A percentile compares a stretch with the other conserved stretches of the same genome.
Evolutionary conservation across 1,284 basidiomycete genomes (phyloP).

Genomic region (Limonomyces culmigenus): DNA sequence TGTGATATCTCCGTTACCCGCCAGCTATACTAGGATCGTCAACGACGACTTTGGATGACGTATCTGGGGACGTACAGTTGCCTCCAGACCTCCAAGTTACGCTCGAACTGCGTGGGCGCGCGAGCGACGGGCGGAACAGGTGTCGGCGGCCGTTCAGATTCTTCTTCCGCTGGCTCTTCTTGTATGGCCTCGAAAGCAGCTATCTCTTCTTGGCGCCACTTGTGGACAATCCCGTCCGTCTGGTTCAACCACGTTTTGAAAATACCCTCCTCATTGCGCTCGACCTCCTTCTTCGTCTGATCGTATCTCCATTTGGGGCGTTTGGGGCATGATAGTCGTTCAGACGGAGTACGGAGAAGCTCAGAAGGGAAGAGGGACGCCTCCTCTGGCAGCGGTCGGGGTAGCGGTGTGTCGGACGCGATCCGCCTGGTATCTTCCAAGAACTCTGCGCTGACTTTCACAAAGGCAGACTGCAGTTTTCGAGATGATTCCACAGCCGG

Average conservation of each 20-base stretch:
- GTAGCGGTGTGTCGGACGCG: slow-evolving; percentile 35
- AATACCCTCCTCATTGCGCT: slow-evolving; percentile 65
- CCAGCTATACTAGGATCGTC: slow-evolving; percentile 35
- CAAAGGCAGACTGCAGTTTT: slow-evolving; percentile 56
- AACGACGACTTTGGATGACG: neutral
- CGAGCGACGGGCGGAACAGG: too few relatives aligned
- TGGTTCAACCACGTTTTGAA: slow-evolving; percentile 62
- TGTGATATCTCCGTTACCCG: slow-evolving; percentile 75
- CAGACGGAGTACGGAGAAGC: slow-evolving; percentile 74
- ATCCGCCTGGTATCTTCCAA: slow-evolving; percentile 43
- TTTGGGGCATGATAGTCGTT: slow-evolving; percentile 34
- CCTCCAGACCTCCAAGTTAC: slow-evolving; percentile 84
- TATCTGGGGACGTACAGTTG: slow-evolving; percentile 48
- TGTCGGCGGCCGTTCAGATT: too few relatives aligned
- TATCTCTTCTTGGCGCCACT: slow-evolving; percentile 27
- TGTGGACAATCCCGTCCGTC: slow-evolving; percentile 36
- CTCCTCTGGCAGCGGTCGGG: slow-evolving; percentile 37
- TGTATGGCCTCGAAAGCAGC: slow-evolving; percentile 8
- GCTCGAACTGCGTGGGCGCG: slow-evolving; percentile 69
- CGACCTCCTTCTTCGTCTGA: slow-evolving; percentile 76
- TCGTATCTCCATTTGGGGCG: slow-evolving; percentile 75
- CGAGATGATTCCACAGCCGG: too few relatives aligned
- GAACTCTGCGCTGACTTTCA: slow-evolving; percentile 44
- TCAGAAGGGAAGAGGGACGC: slow-evolving; percentile 23
- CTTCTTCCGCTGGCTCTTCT: too few relatives aligned